phyloP scores from a whole-genome alignment of 2,329 filamentous ascomycete species.

The Phialophora tarda region DNA sequence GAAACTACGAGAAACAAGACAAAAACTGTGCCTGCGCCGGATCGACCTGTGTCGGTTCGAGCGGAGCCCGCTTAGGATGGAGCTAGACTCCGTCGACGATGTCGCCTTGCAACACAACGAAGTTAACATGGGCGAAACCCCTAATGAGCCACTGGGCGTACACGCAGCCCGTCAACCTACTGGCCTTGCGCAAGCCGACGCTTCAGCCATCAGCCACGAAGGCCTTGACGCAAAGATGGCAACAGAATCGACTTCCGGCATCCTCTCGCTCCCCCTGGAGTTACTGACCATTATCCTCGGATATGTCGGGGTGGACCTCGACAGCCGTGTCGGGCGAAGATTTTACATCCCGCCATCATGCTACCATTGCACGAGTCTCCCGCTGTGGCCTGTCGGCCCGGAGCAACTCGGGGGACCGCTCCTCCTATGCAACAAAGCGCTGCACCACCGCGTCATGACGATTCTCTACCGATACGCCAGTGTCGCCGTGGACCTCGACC shows the following conservation, averaged over 20 bases:
- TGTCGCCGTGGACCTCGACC: not conserved
- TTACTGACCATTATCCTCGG: not conserved
- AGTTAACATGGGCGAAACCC: not conserved
- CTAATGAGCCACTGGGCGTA: not conserved
- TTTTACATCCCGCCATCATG: not conserved
- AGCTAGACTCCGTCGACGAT: not conserved
- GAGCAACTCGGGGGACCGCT: not conserved
- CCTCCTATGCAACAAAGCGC: not conserved
- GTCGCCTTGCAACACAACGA: not conserved
- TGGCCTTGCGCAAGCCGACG: not conserved
- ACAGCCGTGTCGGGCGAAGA: not conserved
- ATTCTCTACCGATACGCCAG: not conserved
- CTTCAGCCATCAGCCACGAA: not conserved
- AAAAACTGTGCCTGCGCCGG: not conserved
- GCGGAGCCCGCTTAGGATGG: not conserved
- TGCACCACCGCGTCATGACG: constrained; percentile 1
- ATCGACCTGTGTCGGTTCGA: not conserved
- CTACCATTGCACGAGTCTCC: not conserved
- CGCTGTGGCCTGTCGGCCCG: not conserved
- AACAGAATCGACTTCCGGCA: not conserved
- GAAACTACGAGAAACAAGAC: not conserved
- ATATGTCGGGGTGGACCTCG: not conserved
- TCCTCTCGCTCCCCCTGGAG: not conserved
- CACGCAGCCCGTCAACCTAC: not conserved
- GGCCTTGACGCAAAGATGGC: not conserved